These are phyloP conservation scores for Apophysomyces ossiformis DNA, from an alignment of 371 early-diverging fungal genomes.

Conservation along the genomic window DNA sequence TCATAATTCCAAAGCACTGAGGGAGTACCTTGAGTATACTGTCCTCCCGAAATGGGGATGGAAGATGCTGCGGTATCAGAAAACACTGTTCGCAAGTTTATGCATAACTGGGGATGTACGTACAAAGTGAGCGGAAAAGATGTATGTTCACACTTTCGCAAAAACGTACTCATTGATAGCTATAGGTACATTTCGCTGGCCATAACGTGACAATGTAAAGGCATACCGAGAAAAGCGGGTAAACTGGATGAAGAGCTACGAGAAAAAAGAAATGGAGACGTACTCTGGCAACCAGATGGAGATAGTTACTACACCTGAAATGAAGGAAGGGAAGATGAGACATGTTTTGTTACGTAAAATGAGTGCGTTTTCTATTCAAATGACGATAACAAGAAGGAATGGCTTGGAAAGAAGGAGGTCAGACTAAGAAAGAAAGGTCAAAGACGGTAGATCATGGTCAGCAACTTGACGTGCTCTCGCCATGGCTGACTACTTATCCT, in stretches of 20 bases:
- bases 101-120: too few species aligned
- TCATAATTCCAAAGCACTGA: too few species aligned
- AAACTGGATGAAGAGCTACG: slow-evolving; percentile 1
- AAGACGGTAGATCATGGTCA: not conserved
- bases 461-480: too few species aligned
- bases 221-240: slow-evolving; percentile 2
- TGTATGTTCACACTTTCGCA: too few species aligned
- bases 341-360: not conserved
- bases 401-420: not conserved
- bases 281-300: not conserved
- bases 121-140: too few species aligned
- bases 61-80: too few species aligned
- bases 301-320: not conserved
- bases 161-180: too few species aligned
- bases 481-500: not conserved
- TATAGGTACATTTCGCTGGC: too few species aligned
- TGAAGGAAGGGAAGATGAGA: not conserved
- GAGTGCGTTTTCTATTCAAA: slow-evolving; percentile 1
- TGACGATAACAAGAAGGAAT: not conserved
- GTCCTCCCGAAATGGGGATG: too few species aligned
- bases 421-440: not conserved
- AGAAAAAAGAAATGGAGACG: not conserved
- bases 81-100: too few species aligned
- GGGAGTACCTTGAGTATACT: too few species aligned
- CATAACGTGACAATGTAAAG: not conserved